Evolutionary conservation across 371 early-diverging fungal species (phyloP).

Genomic region (Lichtheimia hyalospora): DNA sequence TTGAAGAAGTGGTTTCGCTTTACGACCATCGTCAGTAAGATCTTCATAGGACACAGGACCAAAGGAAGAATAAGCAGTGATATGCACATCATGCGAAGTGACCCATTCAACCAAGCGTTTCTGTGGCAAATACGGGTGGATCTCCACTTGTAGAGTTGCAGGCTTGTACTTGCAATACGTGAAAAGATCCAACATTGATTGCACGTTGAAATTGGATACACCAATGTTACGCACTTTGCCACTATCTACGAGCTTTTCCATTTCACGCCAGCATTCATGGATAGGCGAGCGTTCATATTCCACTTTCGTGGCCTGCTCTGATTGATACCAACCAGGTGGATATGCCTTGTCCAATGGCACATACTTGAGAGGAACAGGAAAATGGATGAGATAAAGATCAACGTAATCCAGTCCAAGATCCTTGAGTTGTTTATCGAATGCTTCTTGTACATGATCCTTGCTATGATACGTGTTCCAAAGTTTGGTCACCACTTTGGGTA

Average conservation of each 20-base stretch:
- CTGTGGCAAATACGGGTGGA: constrained; percentile 65
- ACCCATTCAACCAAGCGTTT: constrained; percentile 34
- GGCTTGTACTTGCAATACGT: constrained; percentile 45
- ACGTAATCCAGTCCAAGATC: constrained; percentile 66
- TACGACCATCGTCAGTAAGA: constrained; percentile 9
- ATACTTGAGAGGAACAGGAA: constrained; percentile 40
- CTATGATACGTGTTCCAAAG: constrained; percentile 63
- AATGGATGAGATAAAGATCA: constrained; percentile 67
- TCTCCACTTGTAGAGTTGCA: constrained; percentile 49
- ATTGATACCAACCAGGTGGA: constrained; percentile 41
- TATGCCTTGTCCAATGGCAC: constrained; percentile 28
- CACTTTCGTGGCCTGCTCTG: constrained; percentile 18
- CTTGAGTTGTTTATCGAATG: constrained; percentile 48
- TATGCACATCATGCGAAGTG: constrained; percentile 36
- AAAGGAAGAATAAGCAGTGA: constrained; percentile 50
- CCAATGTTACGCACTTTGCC: constrained; percentile 52
- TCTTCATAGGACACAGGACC: constrained; percentile 37
- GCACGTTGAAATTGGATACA: constrained; percentile 41
- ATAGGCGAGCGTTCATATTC: constrained; percentile 37
- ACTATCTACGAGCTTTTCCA: constrained; percentile 44
- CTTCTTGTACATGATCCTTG: constrained; percentile 42
- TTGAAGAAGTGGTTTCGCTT: constrained; percentile 22
- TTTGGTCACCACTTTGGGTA: constrained; percentile 65
- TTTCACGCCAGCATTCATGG: constrained; percentile 44
- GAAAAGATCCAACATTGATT: constrained; percentile 38